phyloP scores from a whole-genome alignment of 2,329 filamentous ascomycete species.

The Claviceps africana region DNA sequence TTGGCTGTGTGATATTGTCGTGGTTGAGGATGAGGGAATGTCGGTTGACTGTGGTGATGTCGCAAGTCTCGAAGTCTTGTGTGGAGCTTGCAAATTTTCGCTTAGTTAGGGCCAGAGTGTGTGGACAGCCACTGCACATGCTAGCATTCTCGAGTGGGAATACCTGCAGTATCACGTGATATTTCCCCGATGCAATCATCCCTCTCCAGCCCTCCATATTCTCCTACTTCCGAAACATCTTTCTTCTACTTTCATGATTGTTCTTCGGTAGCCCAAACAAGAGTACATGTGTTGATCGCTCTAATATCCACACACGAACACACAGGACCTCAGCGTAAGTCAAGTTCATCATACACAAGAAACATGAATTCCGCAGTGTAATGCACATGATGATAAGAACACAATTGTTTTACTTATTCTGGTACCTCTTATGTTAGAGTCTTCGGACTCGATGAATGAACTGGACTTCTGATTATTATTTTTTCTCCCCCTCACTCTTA shows the following conservation, averaged over 20 bases:
- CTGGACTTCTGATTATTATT: conserved; percentile 60
- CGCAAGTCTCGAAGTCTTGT: conserved; percentile 18
- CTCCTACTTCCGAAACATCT: background rate
- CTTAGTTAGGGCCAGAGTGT: conserved; percentile 31
- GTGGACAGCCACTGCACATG: background rate
- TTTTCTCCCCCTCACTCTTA: conserved; percentile 5
- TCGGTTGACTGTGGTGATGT: conserved; percentile 15
- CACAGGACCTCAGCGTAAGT: conserved; percentile 5
- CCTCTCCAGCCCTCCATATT: background rate
- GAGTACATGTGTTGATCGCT: background rate
- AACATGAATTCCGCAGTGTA: background rate
- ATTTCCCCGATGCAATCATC: background rate
- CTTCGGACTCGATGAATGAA: conserved; percentile 61
- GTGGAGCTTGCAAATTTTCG: conserved; percentile 29
- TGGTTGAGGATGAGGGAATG: conserved; percentile 20
- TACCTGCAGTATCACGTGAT: background rate
- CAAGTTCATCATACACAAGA: background rate
- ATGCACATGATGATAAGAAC: conserved; percentile 55
- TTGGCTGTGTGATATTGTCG: conserved; percentile 35
- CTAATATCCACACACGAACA: background rate
- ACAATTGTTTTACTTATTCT: conserved; percentile 52
- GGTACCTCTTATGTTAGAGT: conserved; percentile 96
- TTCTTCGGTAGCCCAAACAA: background rate
- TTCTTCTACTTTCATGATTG: background rate
- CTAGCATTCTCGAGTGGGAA: background rate